Percentiles rank a stretch among this genome's conserved stretches.
phyloP scores from a whole-genome alignment of 176 grass and related monocot genomes.

The Zea luxurians region DNA sequence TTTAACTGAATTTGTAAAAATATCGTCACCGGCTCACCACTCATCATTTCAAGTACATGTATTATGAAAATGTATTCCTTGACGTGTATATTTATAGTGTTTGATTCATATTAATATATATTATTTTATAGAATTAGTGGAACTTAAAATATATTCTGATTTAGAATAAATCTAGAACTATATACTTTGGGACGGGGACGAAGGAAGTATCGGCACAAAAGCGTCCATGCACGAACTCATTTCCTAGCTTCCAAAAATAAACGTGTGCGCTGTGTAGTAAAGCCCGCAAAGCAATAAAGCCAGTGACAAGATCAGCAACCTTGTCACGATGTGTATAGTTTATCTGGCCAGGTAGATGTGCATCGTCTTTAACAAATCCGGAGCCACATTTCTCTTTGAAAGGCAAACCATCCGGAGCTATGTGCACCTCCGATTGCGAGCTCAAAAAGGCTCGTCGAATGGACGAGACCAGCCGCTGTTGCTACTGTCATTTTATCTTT shows the following conservation, averaged over 20 bases:
- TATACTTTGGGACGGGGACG: not conserved
- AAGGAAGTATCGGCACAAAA: not conserved
- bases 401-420: too few relatives aligned
- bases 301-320: not conserved
- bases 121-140: not conserved
- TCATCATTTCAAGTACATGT: not conserved
- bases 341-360: not conserved
- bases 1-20: not conserved
- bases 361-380: not conserved
- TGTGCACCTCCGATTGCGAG: not conserved
- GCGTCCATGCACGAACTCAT: not conserved
- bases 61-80: not conserved
- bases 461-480: not conserved
- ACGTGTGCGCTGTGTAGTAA: not conserved
- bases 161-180: not conserved
- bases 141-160: not conserved
- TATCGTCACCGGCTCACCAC: not conserved
- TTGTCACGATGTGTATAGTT: not conserved
- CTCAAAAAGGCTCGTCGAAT: not conserved
- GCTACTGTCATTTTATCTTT: not conserved
- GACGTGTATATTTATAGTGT: not conserved
- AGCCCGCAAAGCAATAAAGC: not conserved
- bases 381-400: not conserved
- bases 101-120: not conserved
- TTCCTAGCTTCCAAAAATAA: constrained; percentile 13